A percentile compares a stretch with the other conserved stretches of the same genome.
Evolutionary conservation across 1,284 basidiomycete species (phyloP).

Genomic region (Trametes pubescens): DNA sequence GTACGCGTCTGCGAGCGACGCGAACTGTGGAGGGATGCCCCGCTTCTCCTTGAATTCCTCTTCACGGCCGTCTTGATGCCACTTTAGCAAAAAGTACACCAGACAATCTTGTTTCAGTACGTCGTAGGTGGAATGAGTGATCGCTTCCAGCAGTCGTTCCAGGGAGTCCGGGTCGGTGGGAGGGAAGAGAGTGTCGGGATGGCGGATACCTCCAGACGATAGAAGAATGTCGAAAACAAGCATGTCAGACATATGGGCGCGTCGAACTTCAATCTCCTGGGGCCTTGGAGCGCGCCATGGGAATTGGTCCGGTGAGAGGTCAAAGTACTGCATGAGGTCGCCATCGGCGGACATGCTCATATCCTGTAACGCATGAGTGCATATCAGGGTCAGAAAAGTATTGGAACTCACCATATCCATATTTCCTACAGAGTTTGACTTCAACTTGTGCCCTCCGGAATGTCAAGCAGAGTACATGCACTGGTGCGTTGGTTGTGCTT

Average conservation of each 20-base stretch:
- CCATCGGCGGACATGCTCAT: constrained; percentile 21
- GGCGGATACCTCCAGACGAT: constrained; percentile 64
- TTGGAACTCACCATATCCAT: constrained; percentile 27
- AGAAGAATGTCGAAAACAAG: constrained; percentile 81
- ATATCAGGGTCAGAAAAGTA: too few species aligned
- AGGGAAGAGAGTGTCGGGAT: constrained; percentile 69
- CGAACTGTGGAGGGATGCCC: constrained; percentile 77
- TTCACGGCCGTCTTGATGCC: constrained; percentile 72
- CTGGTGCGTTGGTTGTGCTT: not conserved
- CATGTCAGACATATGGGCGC: constrained; percentile 64
- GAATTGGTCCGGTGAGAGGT: constrained; percentile 53
- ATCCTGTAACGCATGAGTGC: constrained; percentile 20
- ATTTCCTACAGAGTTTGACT: not conserved
- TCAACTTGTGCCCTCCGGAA: not conserved
- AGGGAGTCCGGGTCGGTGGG: constrained; percentile 64
- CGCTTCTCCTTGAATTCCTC: constrained; percentile 59
- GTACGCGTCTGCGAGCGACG: constrained; percentile 77
- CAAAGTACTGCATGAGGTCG: constrained; percentile 50
- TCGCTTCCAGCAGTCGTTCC: constrained; percentile 62
- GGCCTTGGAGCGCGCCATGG: constrained; percentile 58
- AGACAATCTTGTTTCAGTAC: constrained; percentile 79
- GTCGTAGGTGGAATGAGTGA: constrained; percentile 71
- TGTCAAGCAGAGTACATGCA: not conserved
- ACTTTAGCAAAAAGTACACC: constrained; percentile 80
- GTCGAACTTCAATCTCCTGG: constrained; percentile 65